Conservation (phyloP, 1,139 yeast species). For the Komagataea norvegica region DNA sequence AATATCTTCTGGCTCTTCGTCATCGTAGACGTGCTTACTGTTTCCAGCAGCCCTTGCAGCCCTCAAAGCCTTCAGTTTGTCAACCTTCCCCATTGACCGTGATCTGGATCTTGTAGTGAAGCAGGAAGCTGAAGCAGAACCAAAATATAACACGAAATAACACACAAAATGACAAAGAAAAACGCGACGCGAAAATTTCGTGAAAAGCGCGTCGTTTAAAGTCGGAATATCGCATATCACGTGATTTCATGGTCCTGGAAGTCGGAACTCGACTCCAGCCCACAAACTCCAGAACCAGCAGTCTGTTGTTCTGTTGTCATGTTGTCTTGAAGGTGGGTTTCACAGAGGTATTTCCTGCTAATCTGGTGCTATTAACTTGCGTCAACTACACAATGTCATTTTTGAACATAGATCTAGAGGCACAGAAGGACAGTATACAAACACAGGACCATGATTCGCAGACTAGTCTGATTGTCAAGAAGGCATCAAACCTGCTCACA, state of each 20-base stretch:
- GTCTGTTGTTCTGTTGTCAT: too few relatives aligned
- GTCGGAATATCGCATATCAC: neutral
- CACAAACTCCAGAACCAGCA: neutral
- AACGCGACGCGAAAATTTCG: conserved; percentile 1
- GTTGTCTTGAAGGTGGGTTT: too few relatives aligned
- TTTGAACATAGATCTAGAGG: conserved; percentile 57
- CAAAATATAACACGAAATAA: neutral
- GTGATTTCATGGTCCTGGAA: neutral
- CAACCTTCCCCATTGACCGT: conserved; percentile 25
- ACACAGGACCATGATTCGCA: conserved; percentile 22
- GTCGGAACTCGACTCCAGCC: neutral
- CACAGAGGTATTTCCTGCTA: too few relatives aligned
- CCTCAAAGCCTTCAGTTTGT: conserved; percentile 37
- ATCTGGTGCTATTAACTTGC: neutral
- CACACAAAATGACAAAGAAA: neutral
- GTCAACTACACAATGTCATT: conserved; percentile 59
- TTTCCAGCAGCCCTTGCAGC: conserved; percentile 38
- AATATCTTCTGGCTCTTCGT: conserved; percentile 44
- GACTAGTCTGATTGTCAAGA: conserved; percentile 18
- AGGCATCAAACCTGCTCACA: conserved; percentile 29
- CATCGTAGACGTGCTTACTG: conserved; percentile 26
- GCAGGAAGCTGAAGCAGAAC: too few relatives aligned
- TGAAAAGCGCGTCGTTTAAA: neutral
- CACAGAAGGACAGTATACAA: conserved; percentile 35
- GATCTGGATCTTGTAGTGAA: too few relatives aligned